Evolutionary conservation across 208 protist genomes (phyloP), one percentile per base, ranked within the genome.

Genomic region (Acanthamoeba castellanii): DNA sequence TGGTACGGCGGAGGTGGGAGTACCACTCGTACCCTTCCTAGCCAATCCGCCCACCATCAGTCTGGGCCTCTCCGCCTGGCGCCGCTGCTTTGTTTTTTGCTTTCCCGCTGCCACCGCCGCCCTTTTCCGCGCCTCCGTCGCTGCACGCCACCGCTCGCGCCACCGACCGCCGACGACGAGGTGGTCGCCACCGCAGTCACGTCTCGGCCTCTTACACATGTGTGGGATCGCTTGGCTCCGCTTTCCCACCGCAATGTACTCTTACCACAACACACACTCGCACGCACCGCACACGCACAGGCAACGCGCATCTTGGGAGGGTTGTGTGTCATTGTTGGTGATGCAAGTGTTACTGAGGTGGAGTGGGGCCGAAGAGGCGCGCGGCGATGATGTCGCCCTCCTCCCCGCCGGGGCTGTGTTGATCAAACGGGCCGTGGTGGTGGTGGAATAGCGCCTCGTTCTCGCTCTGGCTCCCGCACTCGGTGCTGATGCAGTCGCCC

Each of bases 11-110:
- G 13, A 6, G 74, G 22, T 82, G 74, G 74, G 37, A 82, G 42
- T 82, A 82, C 74, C 74, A 82, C 74, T 82, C 74, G 74, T 82
- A 82, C 32, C 74, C 74, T 11, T 82, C 74, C 74, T 82, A 82
- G 74, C 9, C 27, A 3, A 25, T 78, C 45, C 45, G 25, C 66
- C 9, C 25, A 2, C 22, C 66, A 22, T 50, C 70, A 0, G 9
- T 27, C 16, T 30, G 70, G 27, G 16, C 61, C 16, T 30, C 61
- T 13, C 61, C 61, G 18, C 61, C 61, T 13, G 7, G 16, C 61
- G 13, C 16, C 1, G 0, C 16, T 57, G 2, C 20, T 20, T 13
- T 14, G 0, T 18, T 57, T 57, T 61, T 66, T 5, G 59, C 59
- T 20, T 59, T 59, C 20, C 20, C 59, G 57, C 57, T 3, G 20